Evolutionary conservation across 768 basidiomycete species (phyloP).

Genomic region (Paxillus rubicundulus): DNA sequence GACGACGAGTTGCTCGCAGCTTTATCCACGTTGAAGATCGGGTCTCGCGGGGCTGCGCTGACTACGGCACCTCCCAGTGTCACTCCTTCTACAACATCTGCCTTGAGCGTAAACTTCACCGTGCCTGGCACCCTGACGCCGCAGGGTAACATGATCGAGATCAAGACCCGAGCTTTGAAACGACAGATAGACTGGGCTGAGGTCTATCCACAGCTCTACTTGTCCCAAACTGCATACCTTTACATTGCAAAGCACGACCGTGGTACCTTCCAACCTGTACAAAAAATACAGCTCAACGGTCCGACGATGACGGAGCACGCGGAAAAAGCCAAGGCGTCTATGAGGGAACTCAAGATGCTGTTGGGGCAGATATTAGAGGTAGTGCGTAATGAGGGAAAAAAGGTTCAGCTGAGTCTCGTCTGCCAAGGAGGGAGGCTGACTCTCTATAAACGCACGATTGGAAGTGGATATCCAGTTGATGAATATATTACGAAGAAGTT

Average conservation of each 20-base stretch:
- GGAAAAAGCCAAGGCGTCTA: conserved; percentile 1
- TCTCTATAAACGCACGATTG: conserved; percentile 44
- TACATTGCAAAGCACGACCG: conserved; percentile 56
- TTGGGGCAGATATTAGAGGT: conserved; percentile 39
- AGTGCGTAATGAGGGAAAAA: conserved; percentile 46
- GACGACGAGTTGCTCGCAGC: conserved; percentile 9
- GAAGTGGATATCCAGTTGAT: not conserved
- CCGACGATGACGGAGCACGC: not conserved
- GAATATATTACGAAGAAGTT: conserved; percentile 6
- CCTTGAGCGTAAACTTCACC: conserved; percentile 18
- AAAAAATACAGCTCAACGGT: conserved; percentile 38
- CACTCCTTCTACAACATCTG: not conserved
- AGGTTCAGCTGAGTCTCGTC: conserved; percentile 51
- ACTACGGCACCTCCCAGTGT: not conserved
- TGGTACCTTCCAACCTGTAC: conserved; percentile 47
- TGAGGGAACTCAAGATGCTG: conserved; percentile 7
- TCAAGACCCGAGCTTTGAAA: conserved; percentile 18
- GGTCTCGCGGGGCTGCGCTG: not conserved
- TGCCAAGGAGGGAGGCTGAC: conserved; percentile 40
- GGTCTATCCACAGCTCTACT: conserved; percentile 56
- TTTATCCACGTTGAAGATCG: conserved; percentile 9
- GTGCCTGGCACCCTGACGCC: conserved; percentile 25
- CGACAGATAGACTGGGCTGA: conserved; percentile 49
- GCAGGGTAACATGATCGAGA: conserved; percentile 27
- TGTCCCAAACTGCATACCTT: conserved; percentile 58